Evolutionary conservation across 805 yeast genomes (phyloP), one percentile per base, ranked within the genome.

Genomic region (Lachancea mirantina): DNA sequence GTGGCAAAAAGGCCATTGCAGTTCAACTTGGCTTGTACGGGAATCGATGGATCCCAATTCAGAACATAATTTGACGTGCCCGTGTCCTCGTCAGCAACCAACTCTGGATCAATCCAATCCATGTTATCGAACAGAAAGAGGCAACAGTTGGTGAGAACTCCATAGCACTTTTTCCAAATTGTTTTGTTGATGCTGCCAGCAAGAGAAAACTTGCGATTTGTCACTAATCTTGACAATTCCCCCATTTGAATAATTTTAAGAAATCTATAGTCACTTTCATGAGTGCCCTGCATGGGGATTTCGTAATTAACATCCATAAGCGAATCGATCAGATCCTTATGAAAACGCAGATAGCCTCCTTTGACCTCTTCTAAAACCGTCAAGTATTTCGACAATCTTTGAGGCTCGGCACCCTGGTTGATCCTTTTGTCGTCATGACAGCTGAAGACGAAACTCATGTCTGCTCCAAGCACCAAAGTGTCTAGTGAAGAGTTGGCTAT

Each of bases 61-160:
- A 64, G 46, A 8, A 61, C 41, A 23, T 55, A 46, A 14, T 57
- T 53, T 18, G 58, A 57, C 4, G 47, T 42, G 3, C 41, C 36
- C 4, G 45, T 40, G 2, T 24, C 30, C 7, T 40, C 42, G 34
- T 47, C 54, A 14, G 45, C 40, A 3, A 50, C 40, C 9, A 53
- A 30, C 24, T 35, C 39, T 6, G 64, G 59, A 13, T 52, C 45
- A 2, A 57, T 50, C 43, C 49, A 57, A 16, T 60, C 57, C 27
- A 61, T 41, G 28, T 57, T 59, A 24, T 66, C 69, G 47, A 64
- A 72, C 19, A 72, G 51, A 9, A 70, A 53, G 14, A 72, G 41
- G 1, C 78, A 78, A 38, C 68, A 61, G 0, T 70, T 55, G 1
- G 78, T 73, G 28, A 73, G 46, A n/a, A 72, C 49, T 15, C 67